A percentile compares a stretch with the other conserved stretches of the same genome.
phyloP scores from a whole-genome alignment of 768 basidiomycete genomes.

The Lentinula sp. region DNA sequence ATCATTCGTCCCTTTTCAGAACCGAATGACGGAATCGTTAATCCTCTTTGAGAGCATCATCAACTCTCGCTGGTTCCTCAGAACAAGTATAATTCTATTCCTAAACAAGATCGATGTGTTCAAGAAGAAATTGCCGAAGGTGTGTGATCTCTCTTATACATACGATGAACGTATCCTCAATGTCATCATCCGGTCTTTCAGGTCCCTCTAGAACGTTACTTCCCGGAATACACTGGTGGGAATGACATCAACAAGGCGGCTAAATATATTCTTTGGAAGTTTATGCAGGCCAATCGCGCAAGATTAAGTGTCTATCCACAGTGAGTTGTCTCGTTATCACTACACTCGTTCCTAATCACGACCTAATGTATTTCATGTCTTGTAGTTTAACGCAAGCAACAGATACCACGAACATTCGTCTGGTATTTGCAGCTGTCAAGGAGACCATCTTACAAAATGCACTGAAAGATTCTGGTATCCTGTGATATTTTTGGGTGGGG shows the following conservation, averaged over 20 bases:
- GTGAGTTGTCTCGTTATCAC: slow-evolving; percentile 34
- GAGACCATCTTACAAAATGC: slow-evolving; percentile 85
- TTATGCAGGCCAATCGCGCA: slow-evolving; percentile 87
- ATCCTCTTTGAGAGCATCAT: slow-evolving; percentile 73
- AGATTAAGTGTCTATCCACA: slow-evolving; percentile 87
- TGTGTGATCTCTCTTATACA: slow-evolving; percentile 10
- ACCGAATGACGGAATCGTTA: slow-evolving; percentile 71
- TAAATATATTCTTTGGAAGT: slow-evolving; percentile 91
- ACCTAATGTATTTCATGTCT: neutral
- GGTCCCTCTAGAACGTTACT: slow-evolving; percentile 71
- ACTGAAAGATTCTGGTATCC: slow-evolving; percentile 72
- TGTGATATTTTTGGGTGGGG: slow-evolving; percentile 26
- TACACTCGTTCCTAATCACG: neutral
- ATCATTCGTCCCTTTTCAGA: slow-evolving; percentile 30
- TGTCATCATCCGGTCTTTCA: neutral
- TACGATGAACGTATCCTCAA: neutral
- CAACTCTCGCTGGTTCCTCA: slow-evolving; percentile 74
- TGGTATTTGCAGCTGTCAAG: slow-evolving; percentile 80
- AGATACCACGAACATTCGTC: slow-evolving; percentile 72
- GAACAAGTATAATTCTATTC: slow-evolving; percentile 62
- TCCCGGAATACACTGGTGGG: slow-evolving; percentile 87
- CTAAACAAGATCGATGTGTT: slow-evolving; percentile 74
- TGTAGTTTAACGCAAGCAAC: slow-evolving; percentile 74
- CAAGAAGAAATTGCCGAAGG: slow-evolving; percentile 50
- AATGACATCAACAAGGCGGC: slow-evolving; percentile 91